phyloP scores from a whole-genome alignment of 2,329 filamentous ascomycete genomes.

The Ophiocordyceps camponoti-floridani region DNA sequence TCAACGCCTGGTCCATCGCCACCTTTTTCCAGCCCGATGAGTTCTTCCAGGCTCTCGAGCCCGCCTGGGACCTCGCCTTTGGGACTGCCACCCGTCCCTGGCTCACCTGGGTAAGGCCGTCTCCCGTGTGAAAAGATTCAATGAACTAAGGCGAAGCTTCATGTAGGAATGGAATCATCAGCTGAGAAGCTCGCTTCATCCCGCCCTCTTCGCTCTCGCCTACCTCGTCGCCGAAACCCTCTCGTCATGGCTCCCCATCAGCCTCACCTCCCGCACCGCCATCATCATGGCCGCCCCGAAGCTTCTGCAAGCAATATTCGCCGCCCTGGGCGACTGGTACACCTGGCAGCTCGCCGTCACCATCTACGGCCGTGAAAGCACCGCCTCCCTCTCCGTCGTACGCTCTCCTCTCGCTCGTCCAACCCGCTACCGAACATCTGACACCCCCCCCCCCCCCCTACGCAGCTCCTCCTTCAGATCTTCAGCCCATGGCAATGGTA shows the following conservation, averaged over 20 bases:
- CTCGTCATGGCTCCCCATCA: slow-evolving; percentile 33
- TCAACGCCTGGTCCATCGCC: slow-evolving; percentile 60
- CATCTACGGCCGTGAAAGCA: slow-evolving; percentile 49
- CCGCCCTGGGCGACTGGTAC: slow-evolving; percentile 66
- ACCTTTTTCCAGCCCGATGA: slow-evolving; percentile 99
- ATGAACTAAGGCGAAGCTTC: background rate
- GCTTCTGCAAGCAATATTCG: slow-evolving; percentile 57
- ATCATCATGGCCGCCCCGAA: slow-evolving; percentile 58
- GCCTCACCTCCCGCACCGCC: slow-evolving; percentile 39
- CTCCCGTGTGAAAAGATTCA: background rate
- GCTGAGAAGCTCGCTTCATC: slow-evolving; percentile 80
- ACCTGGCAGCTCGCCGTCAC: slow-evolving; percentile 67
- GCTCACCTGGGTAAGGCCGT: slow-evolving; percentile 72
- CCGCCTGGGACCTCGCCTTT: slow-evolving; percentile 81
- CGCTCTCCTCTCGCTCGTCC: background rate
- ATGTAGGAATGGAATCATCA: slow-evolving; percentile 77
- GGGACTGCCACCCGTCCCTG: slow-evolving; percentile 62
- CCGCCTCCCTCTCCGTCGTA: slow-evolving; percentile 53
- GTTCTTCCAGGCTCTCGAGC: slow-evolving; percentile 89
- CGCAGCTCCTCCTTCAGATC: slow-evolving; percentile 18
- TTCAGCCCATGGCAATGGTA: slow-evolving; percentile 77
- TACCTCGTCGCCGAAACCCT: slow-evolving; percentile 47
- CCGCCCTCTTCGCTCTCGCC: slow-evolving; percentile 61
- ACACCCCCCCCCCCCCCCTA: background rate
- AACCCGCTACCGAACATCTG: background rate